Conservation (phyloP, 1,284 basidiomycete species). For the Rhodofomes roseus region DNA sequence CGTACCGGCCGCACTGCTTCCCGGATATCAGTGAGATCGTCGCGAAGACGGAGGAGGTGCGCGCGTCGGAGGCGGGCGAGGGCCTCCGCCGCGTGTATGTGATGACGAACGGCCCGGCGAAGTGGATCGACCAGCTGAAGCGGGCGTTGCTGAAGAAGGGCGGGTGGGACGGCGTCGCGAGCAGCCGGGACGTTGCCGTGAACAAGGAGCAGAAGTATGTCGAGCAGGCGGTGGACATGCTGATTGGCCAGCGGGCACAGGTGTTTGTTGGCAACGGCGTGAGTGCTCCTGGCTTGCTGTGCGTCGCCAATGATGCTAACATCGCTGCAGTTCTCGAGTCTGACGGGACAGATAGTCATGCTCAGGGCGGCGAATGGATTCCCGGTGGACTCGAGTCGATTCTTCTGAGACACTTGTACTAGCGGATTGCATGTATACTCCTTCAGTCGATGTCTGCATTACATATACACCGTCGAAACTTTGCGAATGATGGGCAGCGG, state of each 20-base stretch:
- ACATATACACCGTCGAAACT: no score
- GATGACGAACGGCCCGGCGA: slow-evolving; percentile 49
- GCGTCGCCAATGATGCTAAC: slow-evolving; percentile 4
- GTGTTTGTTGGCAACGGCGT: slow-evolving; percentile 47
- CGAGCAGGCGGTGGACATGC: slow-evolving; percentile 41
- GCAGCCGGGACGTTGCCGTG: slow-evolving; percentile 33
- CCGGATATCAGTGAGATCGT: slow-evolving; percentile 46
- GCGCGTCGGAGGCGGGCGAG: slow-evolving; percentile 16
- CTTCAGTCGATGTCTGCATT: no score
- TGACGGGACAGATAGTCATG: slow-evolving; percentile 56
- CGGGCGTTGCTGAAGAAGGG: slow-evolving; percentile 26
- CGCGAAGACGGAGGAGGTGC: slow-evolving; percentile 36
- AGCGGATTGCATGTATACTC: no score
- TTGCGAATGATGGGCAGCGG: no score
- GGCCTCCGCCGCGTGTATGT: slow-evolving; percentile 41
- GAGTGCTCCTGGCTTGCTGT: slow-evolving; percentile 20
- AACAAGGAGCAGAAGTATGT: slow-evolving; percentile 37
- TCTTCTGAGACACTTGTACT: slow-evolving; percentile 7
- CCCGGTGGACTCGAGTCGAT: slow-evolving; percentile 21
- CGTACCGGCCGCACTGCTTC: slow-evolving; percentile 44
- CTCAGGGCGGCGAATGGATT: slow-evolving; percentile 42
- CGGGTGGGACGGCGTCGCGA: slow-evolving; percentile 19
- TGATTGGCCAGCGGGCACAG: slow-evolving; percentile 38
- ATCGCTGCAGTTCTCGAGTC: slow-evolving; percentile 49
- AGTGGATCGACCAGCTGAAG: slow-evolving; percentile 39